Evolutionary conservation across 495 filamentous ascomycete genomes (phyloP).

Genomic region (Neurospora sp.): DNA sequence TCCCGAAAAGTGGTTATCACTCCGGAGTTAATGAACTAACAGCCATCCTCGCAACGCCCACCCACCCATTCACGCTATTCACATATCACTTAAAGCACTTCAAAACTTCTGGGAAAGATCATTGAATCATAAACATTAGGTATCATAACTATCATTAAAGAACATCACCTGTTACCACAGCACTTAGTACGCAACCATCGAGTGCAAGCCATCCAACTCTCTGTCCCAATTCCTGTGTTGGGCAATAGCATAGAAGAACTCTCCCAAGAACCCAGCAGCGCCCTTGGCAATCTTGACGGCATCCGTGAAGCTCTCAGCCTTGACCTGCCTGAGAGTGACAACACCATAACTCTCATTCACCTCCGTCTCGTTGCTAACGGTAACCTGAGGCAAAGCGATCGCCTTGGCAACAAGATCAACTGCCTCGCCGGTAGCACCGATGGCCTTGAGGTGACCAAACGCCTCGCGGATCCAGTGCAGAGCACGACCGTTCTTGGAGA

Average conservation of each 20-base stretch:
- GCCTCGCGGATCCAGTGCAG: constrained; percentile 79
- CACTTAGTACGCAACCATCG: constrained; percentile 33
- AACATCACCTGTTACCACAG: background rate
- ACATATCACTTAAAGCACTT: background rate
- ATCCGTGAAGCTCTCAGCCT: constrained; percentile 45
- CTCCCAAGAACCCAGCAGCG: constrained; percentile 50
- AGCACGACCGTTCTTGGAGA: constrained; percentile 65
- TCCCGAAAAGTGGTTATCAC: background rate
- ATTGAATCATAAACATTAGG: background rate
- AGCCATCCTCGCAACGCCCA: background rate
- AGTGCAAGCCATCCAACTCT: constrained; percentile 57
- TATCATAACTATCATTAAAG: background rate
- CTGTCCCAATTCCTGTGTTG: constrained; percentile 60
- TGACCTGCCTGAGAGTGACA: constrained; percentile 45
- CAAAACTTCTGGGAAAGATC: background rate
- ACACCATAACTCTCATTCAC: constrained; percentile 62
- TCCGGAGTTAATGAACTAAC: background rate
- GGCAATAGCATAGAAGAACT: constrained; percentile 54
- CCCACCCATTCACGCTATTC: background rate
- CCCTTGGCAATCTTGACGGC: constrained; percentile 49
- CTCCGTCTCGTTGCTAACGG: constrained; percentile 36
- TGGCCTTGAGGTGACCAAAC: constrained; percentile 70
- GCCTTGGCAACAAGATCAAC: constrained; percentile 53
- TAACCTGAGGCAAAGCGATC: constrained; percentile 45
- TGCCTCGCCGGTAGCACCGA: constrained; percentile 63